Conservation (phyloP, 495 filamentous ascomycete genomes). For the Penicillium steckii region DNA sequence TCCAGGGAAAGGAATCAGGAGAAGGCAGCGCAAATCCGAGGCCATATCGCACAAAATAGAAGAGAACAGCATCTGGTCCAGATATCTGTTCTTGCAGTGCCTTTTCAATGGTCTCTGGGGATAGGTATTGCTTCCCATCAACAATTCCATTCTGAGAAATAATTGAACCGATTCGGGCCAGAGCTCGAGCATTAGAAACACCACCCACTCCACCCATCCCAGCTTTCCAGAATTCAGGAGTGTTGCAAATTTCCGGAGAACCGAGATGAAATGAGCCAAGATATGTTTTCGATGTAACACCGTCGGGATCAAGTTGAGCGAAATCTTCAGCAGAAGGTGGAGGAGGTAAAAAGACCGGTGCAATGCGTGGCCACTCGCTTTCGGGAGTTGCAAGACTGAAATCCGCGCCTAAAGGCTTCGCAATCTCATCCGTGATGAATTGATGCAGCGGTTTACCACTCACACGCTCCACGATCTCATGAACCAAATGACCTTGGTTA, state of each 20-base stretch:
- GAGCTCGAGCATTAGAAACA: conserved; percentile 33
- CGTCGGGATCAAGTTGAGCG: conserved; percentile 5
- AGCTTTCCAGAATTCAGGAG: conserved; percentile 19
- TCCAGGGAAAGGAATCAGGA: conserved; percentile 18
- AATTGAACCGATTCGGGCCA: conserved; percentile 30
- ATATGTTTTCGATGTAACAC: conserved; percentile 14
- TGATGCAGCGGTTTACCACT: conserved; percentile 36
- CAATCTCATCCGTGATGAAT: conserved; percentile 42
- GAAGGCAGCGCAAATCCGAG: conserved; percentile 34
- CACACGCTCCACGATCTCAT: conserved; percentile 36
- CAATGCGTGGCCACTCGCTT: conserved; percentile 29
- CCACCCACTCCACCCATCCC: conserved; percentile 32
- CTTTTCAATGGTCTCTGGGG: conserved; percentile 29
- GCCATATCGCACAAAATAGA: conserved; percentile 26
- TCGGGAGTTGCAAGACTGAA: conserved; percentile 37
- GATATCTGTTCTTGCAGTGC: conserved; percentile 37
- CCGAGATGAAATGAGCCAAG: conserved; percentile 6
- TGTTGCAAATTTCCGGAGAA: background rate
- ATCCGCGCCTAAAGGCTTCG: conserved; percentile 36
- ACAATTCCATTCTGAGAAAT: conserved; percentile 31
- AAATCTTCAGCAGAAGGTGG: background rate
- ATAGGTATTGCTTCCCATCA: conserved; percentile 30
- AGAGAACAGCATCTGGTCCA: conserved; percentile 34
- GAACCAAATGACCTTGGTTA: conserved; percentile 39
- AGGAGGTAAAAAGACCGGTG: conserved; percentile 21